Conservation (phyloP, 2,329 filamentous ascomycete species). For the Stagonosporopsis cucurbitacearum region DNA sequence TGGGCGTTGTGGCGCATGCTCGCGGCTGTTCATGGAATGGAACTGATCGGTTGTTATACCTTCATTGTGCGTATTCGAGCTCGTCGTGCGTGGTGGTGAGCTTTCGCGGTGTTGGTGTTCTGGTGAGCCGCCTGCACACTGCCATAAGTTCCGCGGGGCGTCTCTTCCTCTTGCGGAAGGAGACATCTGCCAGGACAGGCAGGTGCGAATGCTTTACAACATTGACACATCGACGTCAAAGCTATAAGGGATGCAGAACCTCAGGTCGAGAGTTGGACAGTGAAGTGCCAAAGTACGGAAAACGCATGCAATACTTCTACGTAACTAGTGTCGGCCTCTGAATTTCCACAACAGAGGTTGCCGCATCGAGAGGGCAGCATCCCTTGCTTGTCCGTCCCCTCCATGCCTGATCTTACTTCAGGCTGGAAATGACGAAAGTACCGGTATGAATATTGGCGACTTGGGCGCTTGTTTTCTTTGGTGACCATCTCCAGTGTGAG, state of each 20-base stretch:
- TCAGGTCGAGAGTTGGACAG: too few species aligned
- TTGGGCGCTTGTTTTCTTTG: too few species aligned
- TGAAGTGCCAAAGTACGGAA: too few species aligned
- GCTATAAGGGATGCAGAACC: neutral
- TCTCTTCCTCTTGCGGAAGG: neutral
- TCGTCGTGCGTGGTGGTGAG: neutral
- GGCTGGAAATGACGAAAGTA: too few species aligned
- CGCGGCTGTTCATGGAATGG: neutral
- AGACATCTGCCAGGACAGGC: conserved; percentile 2
- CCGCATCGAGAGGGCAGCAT: too few species aligned
- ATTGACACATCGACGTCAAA: neutral
- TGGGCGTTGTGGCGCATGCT: neutral
- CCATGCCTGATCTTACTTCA: too few species aligned
- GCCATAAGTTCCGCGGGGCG: neutral
- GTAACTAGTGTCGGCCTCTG: too few species aligned
- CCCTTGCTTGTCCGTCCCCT: too few species aligned
- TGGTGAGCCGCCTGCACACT: neutral
- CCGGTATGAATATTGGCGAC: too few species aligned
- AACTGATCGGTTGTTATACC: neutral
- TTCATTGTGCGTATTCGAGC: neutral
- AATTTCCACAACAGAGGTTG: too few species aligned
- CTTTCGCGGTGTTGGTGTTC: neutral
- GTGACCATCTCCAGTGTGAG: too few species aligned
- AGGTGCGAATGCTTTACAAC: neutral
- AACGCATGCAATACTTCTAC: neutral